These are phyloP conservation scores for Colletotrichum orbiculare DNA, from an alignment of 2,329 filamentous ascomycete genomes.

Conservation along the genomic window DNA sequence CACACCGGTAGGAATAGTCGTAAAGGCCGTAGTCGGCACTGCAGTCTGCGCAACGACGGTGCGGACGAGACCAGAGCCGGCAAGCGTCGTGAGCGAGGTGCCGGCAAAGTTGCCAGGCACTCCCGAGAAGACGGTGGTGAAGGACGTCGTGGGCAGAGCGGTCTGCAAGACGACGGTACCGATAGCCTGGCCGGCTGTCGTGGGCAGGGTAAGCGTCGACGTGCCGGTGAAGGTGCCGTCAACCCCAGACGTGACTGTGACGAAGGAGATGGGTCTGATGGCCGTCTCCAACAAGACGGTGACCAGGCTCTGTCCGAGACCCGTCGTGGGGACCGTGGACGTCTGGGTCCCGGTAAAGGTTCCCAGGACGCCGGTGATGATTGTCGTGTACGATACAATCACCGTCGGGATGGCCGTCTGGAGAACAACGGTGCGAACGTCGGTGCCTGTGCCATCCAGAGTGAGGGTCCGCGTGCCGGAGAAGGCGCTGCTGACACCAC, in stretches of 20 bases:
- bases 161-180: slow-evolving; percentile 17
- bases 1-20: not conserved
- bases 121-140: slow-evolving; percentile 2
- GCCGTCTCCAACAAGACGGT: slow-evolving; percentile 26
- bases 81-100: not conserved
- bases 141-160: slow-evolving; percentile 8
- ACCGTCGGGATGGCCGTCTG: slow-evolving; percentile 18
- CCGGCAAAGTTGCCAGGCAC: slow-evolving; percentile 13
- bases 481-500: slow-evolving; percentile 9
- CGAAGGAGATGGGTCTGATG: slow-evolving; percentile 11
- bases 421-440: slow-evolving; percentile 10
- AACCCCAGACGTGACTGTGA: slow-evolving; percentile 12
- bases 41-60: slow-evolving; percentile 6
- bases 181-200: not conserved
- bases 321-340: slow-evolving; percentile 8
- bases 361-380: slow-evolving; percentile 9
- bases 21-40: not conserved
- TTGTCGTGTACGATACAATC: slow-evolving; percentile 21
- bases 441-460: slow-evolving; percentile 6
- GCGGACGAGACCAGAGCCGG: not conserved
- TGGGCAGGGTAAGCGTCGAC: slow-evolving; percentile 1
- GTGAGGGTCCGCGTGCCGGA: slow-evolving; percentile 15
- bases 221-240: slow-evolving; percentile 19
- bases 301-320: slow-evolving; percentile 15
- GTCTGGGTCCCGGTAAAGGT: slow-evolving; percentile 12